Conservation (phyloP, 31 red algal genomes). For the Endocladia muricata region DNA sequence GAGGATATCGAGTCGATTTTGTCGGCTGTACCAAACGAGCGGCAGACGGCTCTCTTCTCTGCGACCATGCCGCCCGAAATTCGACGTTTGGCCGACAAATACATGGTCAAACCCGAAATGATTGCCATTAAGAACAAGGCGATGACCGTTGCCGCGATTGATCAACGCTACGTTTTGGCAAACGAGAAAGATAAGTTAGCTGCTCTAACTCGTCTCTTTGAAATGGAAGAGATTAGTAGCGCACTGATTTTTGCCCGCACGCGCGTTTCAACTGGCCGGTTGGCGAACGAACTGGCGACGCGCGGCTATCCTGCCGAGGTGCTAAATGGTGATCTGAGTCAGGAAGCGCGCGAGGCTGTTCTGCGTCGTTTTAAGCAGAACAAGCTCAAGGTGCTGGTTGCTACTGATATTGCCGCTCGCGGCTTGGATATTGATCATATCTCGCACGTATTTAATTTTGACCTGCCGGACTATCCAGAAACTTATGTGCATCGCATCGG, state of each 20-base stretch:
- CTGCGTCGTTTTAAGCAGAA: conserved; percentile 78
- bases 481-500: conserved; percentile 99
- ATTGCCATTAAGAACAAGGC: neutral
- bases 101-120: neutral
- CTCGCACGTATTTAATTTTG: conserved; percentile 89
- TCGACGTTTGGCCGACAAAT: neutral
- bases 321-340: conserved; percentile 91
- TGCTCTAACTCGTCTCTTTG: neutral
- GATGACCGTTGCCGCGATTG: neutral
- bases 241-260: neutral
- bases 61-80: conserved; percentile 47
- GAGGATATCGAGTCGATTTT: conserved; percentile 16
- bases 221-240: neutral
- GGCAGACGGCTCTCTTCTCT: conserved; percentile 53
- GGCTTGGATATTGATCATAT: conserved; percentile 89
- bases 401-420: conserved; percentile 94
- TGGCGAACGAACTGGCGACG: neutral
- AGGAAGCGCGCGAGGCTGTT: conserved; percentile 88
- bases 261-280: neutral
- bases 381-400: conserved; percentile 66
- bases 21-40: neutral
- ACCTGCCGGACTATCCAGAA: conserved; percentile 94
- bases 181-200: neutral
- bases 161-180: neutral
- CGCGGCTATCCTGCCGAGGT: neutral